Evolutionary conservation across 345 rosid genomes (phyloP).

Genomic region (Eucalyptus decipiens): DNA sequence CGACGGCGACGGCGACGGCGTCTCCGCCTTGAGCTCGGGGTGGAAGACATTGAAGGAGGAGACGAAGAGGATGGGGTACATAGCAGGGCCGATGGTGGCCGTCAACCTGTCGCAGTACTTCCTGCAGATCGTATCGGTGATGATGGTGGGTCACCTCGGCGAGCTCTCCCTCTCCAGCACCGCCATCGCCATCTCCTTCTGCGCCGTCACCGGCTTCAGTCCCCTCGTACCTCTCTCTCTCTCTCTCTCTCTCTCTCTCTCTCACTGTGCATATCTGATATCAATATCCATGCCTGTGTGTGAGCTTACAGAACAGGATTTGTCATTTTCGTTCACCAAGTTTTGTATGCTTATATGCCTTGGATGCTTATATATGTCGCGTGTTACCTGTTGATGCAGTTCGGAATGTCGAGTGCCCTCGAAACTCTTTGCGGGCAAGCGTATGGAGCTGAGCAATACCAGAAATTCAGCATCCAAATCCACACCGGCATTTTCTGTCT

Average conservation of each 20-base stretch:
- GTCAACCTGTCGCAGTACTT: slow-evolving; percentile 16
- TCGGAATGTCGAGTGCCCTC: slow-evolving; percentile 64
- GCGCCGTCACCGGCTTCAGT: slow-evolving; percentile 27
- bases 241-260: not conserved
- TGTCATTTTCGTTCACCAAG: not conserved
- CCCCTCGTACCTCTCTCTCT: slow-evolving; percentile 1
- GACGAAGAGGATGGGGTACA: slow-evolving; percentile 3
- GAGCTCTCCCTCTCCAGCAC: slow-evolving; percentile 33
- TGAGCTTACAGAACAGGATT: not conserved
- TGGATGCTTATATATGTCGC: not conserved
- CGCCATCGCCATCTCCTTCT: slow-evolving; percentile 26
- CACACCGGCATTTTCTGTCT: slow-evolving; percentile 21
- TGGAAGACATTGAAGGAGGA: not conserved
- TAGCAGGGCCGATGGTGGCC: slow-evolving; percentile 33
- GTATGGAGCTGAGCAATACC: slow-evolving; percentile 36
- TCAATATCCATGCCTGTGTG: not conserved
- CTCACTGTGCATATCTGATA: not conserved
- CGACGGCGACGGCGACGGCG: not conserved
- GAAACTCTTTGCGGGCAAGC: slow-evolving; percentile 87
- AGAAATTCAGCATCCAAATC: slow-evolving; percentile 15
- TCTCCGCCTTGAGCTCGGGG: not conserved
- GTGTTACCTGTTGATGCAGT: slow-evolving; percentile 11
- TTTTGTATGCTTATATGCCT: not conserved
- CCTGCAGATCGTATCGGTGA: slow-evolving; percentile 17
- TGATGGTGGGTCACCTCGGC: slow-evolving; percentile 37